These are phyloP conservation scores for Yarrowia yakushimensis DNA, from an alignment of 805 yeast genomes.

Conservation along the genomic window DNA sequence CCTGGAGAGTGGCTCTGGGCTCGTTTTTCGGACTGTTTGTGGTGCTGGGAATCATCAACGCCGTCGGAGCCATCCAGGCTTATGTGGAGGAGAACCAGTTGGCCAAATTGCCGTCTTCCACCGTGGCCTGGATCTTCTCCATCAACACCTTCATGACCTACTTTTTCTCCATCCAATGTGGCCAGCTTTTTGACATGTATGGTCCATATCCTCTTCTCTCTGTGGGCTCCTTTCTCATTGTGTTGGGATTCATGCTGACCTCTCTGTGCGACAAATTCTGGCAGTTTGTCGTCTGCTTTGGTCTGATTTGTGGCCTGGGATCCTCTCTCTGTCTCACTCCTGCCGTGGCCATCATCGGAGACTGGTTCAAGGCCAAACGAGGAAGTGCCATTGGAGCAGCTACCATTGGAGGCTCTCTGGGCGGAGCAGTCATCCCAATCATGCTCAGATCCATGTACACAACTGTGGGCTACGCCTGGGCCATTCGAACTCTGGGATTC, in stretches of 20 bases:
- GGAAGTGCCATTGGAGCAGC: conserved; percentile 55
- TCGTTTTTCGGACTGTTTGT: conserved; percentile 54
- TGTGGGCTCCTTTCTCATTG: conserved; percentile 46
- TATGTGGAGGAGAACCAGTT: conserved; percentile 57
- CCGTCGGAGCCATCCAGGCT: conserved; percentile 61
- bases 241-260: conserved; percentile 54
- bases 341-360: conserved; percentile 56
- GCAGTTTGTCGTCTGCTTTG: conserved; percentile 61
- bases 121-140: conserved; percentile 65
- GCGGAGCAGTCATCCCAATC: conserved; percentile 55
- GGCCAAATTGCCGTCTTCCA: conserved; percentile 43
- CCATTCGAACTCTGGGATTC: conserved; percentile 52
- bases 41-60: conserved; percentile 54
- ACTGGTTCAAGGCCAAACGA: conserved; percentile 60
- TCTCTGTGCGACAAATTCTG: conserved; percentile 53
- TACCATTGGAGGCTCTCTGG: conserved; percentile 54
- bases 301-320: conserved; percentile 55
- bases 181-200: conserved; percentile 58
- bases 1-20: conserved; percentile 57
- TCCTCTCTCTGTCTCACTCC: conserved; percentile 61
- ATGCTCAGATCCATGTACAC: conserved; percentile 50
- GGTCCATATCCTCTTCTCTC: conserved; percentile 49
- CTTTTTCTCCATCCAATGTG: conserved; percentile 50
- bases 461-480: conserved; percentile 58
- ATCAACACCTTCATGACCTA: conserved; percentile 50